These are phyloP conservation scores for Parascedosporium putredinis DNA, from an alignment of 2,329 filamentous ascomycete genomes.

Conservation along the genomic window DNA sequence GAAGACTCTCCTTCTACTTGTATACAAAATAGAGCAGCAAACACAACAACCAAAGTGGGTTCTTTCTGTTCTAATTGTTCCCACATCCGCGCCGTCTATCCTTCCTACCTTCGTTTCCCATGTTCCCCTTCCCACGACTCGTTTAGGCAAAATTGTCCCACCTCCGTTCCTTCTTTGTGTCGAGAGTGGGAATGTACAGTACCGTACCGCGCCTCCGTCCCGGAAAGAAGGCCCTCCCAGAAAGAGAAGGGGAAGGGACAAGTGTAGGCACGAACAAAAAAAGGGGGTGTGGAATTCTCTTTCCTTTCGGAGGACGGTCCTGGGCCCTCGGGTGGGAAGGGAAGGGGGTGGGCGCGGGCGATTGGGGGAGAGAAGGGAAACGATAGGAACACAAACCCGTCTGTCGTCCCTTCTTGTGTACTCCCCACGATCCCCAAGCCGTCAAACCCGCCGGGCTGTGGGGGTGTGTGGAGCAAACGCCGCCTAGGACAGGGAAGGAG, in stretches of 20 bases:
- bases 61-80: not conserved
- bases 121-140: not conserved
- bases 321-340: no score
- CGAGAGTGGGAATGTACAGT: not conserved
- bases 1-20: not conserved
- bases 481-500: not conserved
- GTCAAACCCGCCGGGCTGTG: not conserved
- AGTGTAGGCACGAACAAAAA: no score
- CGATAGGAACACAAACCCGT: not conserved
- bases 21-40: not conserved
- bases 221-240: not conserved
- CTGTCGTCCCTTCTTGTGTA: not conserved
- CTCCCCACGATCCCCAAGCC: not conserved
- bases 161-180: not conserved
- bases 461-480: not conserved
- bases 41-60: not conserved
- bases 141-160: slow-evolving; percentile 8
- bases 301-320: no score
- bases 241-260: no score
- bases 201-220: not conserved
- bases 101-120: not conserved
- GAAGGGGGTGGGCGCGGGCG: not conserved
- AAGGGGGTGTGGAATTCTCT: not conserved
- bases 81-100: not conserved
- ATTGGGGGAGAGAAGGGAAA: not conserved